These are phyloP conservation scores for Colletotrichum paranaense DNA, from an alignment of 2,329 filamentous ascomycete genomes.

Conservation along the genomic window DNA sequence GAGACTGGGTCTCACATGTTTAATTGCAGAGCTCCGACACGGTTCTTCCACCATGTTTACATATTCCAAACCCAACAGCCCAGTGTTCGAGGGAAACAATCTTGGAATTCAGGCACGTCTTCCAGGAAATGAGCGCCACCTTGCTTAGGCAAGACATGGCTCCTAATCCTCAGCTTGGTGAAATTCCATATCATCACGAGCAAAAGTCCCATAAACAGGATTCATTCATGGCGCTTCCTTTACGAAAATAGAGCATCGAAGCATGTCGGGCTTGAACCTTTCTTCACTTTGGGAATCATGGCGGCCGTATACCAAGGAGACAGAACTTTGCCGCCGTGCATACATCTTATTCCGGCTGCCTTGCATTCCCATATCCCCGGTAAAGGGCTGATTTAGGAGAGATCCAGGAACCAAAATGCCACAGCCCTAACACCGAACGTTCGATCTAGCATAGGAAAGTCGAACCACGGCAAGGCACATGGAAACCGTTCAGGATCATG, in stretches of 20 bases:
- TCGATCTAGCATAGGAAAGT: neutral
- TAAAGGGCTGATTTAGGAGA: neutral
- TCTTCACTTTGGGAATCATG: neutral
- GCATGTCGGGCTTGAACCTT: neutral
- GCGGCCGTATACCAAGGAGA: neutral
- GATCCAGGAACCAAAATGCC: neutral
- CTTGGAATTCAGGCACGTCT: conserved; percentile 6
- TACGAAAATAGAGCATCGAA: conserved; percentile 26
- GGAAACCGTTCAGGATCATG: neutral
- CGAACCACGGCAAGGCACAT: neutral
- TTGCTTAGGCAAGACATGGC: neutral
- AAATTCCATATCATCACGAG: neutral
- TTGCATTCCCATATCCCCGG: neutral
- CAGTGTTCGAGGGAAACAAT: neutral
- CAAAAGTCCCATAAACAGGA: neutral
- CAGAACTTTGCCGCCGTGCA: neutral
- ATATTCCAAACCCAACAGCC: neutral
- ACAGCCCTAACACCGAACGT: conserved; percentile 12
- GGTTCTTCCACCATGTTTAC: conserved; percentile 7
- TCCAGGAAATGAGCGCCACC: conserved; percentile 15
- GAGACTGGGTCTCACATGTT: conserved; percentile 29
- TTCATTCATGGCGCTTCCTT: neutral
- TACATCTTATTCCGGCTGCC: neutral
- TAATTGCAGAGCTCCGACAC: conserved; percentile 13
- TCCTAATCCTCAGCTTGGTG: neutral